Conservation (phyloP, 768 basidiomycete genomes). For the Podaxis rugospora region DNA sequence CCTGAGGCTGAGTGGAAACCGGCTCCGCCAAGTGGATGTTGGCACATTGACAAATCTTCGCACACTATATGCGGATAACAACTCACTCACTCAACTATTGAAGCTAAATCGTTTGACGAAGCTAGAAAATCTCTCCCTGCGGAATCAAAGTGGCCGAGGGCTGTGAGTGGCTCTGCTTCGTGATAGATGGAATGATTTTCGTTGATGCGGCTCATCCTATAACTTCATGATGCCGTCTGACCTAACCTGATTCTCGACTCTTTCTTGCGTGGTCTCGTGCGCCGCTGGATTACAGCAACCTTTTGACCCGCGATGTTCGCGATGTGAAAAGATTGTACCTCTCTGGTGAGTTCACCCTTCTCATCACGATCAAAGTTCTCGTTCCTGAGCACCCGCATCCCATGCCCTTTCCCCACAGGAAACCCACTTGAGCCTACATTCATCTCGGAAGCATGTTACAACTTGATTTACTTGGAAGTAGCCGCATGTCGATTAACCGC, state of each 20-base stretch:
- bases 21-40: conserved; percentile 61
- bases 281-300: conserved; percentile 25
- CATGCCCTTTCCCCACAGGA: conserved; percentile 39
- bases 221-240: conserved; percentile 8
- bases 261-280: conserved; percentile 6
- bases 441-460: conserved; percentile 75
- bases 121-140: conserved; percentile 87
- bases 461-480: conserved; percentile 87
- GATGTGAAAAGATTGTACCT: conserved; percentile 94
- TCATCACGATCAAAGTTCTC: conserved; percentile 11
- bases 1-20: conserved; percentile 81
- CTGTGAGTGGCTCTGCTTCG: conserved; percentile 52
- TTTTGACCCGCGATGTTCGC: conserved; percentile 69
- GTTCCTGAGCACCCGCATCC: conserved; percentile 8
- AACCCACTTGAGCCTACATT: conserved; percentile 64
- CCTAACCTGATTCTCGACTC: conserved; percentile 4
- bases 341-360: conserved; percentile 59
- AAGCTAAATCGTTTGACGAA: conserved; percentile 57
- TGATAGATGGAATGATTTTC: conserved; percentile 18
- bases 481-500: conserved; percentile 77
- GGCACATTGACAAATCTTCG: conserved; percentile 65
- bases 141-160: conserved; percentile 78
- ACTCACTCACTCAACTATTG: conserved; percentile 47
- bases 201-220: conserved; percentile 14
- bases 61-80: conserved; percentile 92